These are phyloP conservation scores for Trypanosoma avium DNA, from an alignment of 208 protist genomes.

Conservation along the genomic window DNA sequence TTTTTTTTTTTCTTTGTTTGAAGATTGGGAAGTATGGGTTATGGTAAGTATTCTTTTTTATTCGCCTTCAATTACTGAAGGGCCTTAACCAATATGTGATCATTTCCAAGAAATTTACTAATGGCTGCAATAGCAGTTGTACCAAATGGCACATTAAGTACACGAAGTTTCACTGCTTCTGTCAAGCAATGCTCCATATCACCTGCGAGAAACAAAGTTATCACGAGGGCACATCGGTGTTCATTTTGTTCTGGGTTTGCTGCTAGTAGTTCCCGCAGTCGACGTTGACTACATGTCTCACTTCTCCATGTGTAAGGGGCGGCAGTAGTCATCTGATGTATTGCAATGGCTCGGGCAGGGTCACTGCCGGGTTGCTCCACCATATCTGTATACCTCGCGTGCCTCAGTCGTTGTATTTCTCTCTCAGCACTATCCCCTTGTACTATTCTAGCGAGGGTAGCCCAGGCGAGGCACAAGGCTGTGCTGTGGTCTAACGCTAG, in stretches of 20 bases:
- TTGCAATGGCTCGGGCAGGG: slow-evolving; percentile 40
- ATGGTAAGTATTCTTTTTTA: neutral
- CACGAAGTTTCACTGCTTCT: slow-evolving; percentile 78
- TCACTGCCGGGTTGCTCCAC: slow-evolving; percentile 54
- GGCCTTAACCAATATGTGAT: slow-evolving; percentile 63
- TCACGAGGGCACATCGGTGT: slow-evolving; percentile 60
- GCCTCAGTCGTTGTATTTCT: slow-evolving; percentile 47
- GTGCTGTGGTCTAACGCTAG: too few relatives aligned
- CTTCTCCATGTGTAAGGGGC: slow-evolving; percentile 46
- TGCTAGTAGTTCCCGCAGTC: slow-evolving; percentile 37
- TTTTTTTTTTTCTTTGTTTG: too few relatives aligned
- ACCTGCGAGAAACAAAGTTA: slow-evolving; percentile 76
- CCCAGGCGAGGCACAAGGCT: slow-evolving; percentile 75
- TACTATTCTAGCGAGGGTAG: slow-evolving; percentile 52
- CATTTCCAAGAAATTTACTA: slow-evolving; percentile 52
- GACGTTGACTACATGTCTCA: slow-evolving; percentile 53
- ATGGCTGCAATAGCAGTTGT: slow-evolving; percentile 53
- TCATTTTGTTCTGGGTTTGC: slow-evolving; percentile 37
- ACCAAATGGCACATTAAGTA: slow-evolving; percentile 47
- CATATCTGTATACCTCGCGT: slow-evolving; percentile 27
- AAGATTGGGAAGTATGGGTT: too few relatives aligned
- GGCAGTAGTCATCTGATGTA: slow-evolving; percentile 39
- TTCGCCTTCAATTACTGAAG: neutral
- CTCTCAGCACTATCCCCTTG: slow-evolving; percentile 41
- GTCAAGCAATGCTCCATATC: slow-evolving; percentile 86